A percentile compares a stretch with the other conserved stretches of the same genome.
These are phyloP conservation scores for Apiotrichum laibachii DNA, from an alignment of 1,284 basidiomycete genomes.

Conservation along the genomic window DNA sequence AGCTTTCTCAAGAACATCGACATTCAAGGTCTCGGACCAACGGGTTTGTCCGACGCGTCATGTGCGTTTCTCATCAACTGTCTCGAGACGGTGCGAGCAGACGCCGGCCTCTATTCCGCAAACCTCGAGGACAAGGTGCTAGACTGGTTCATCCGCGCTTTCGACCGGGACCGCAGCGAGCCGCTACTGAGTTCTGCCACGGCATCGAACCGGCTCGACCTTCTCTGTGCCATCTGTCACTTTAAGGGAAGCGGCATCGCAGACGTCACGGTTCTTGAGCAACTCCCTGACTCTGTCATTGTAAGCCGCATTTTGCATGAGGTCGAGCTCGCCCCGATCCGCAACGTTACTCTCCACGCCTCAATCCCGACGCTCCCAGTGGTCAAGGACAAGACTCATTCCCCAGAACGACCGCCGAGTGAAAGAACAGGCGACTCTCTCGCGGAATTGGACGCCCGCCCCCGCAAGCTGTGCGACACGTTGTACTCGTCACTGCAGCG, in stretches of 20 bases:
- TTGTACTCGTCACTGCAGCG: slow-evolving; percentile 62
- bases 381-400: not conserved
- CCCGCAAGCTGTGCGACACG: slow-evolving; percentile 65
- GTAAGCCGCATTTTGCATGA: slow-evolving; percentile 63
- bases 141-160: slow-evolving; percentile 63
- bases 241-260: slow-evolving; percentile 36
- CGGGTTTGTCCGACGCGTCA: slow-evolving; percentile 77
- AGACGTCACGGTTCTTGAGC: slow-evolving; percentile 21
- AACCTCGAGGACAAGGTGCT: slow-evolving; percentile 78
- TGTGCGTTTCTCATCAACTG: slow-evolving; percentile 71
- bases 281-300: slow-evolving; percentile 65
- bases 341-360: slow-evolving; percentile 67
- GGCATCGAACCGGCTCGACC: slow-evolving; percentile 61
- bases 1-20: slow-evolving; percentile 72
- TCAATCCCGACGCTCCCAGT: slow-evolving; percentile 55
- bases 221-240: slow-evolving; percentile 64
- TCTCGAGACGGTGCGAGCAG: slow-evolving; percentile 66
- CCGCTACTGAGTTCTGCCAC: slow-evolving; percentile 55
- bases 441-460: slow-evolving; percentile 51
- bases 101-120: slow-evolving; percentile 74
- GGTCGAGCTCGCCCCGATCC: slow-evolving; percentile 59
- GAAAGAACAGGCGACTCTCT: slow-evolving; percentile 44
- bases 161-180: slow-evolving; percentile 52
- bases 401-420: too few relatives aligned
- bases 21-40: slow-evolving; percentile 69